Conservation (phyloP, 768 basidiomycete genomes). For the Chalciporus piperatus region DNA sequence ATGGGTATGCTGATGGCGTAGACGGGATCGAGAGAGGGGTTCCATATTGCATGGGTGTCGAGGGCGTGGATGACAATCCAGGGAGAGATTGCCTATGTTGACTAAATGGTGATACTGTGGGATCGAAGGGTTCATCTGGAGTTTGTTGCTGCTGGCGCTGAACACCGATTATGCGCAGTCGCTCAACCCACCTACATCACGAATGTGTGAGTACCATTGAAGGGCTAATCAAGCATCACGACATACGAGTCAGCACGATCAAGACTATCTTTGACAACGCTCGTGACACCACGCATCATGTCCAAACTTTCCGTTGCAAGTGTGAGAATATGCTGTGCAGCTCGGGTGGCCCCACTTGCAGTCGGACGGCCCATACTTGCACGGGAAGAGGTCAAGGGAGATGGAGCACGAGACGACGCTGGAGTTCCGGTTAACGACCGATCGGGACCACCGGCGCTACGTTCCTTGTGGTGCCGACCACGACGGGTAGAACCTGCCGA, state of each 20-base stretch:
- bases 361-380: conserved; percentile 30
- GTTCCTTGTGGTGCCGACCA: conserved; percentile 33
- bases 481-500: conserved; percentile 24
- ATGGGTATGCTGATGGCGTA: conserved; percentile 26
- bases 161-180: conserved; percentile 73
- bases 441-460: conserved; percentile 36
- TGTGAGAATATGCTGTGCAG: conserved; percentile 77
- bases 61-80: conserved; percentile 29
- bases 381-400: conserved; percentile 29
- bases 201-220: conserved; percentile 6
- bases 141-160: conserved; percentile 48
- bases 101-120: conserved; percentile 2
- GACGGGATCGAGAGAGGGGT: conserved; percentile 30
- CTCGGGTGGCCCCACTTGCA: conserved; percentile 59
- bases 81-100: conserved; percentile 22
- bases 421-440: conserved; percentile 32
- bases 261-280: conserved; percentile 82
- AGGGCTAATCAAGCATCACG: background rate
- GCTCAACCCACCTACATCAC: conserved; percentile 70
- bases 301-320: conserved; percentile 90
- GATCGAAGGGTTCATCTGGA: conserved; percentile 15
- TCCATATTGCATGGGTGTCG: conserved; percentile 26
- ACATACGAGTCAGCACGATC: conserved; percentile 84
- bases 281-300: conserved; percentile 88
- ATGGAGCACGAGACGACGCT: conserved; percentile 34